Percentiles rank a stretch among this genome's conserved stretches.
Conservation (phyloP, 805 yeast genomes). For the Debaryomyces castellii region DNA sequence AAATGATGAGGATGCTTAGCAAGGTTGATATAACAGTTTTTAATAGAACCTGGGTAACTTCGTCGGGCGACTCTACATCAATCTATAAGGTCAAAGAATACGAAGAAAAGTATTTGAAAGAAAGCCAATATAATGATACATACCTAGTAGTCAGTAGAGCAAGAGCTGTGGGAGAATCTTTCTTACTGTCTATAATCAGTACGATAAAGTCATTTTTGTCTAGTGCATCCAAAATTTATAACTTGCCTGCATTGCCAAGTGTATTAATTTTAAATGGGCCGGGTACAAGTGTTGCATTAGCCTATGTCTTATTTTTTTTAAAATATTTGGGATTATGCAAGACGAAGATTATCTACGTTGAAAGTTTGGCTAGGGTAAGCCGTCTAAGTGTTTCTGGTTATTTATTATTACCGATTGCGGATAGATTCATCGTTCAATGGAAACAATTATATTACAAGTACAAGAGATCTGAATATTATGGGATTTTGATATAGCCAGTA, state of each 20-base stretch:
- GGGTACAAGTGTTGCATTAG: constrained; percentile 74
- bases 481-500: constrained; percentile 59
- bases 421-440: constrained; percentile 92
- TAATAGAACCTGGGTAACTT: constrained; percentile 39
- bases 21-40: constrained; percentile 31
- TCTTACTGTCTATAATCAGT: constrained; percentile 45
- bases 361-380: constrained; percentile 81
- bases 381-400: constrained; percentile 74
- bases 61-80: constrained; percentile 55
- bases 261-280: constrained; percentile 72
- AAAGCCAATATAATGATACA: constrained; percentile 11
- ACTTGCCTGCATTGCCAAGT: constrained; percentile 34
- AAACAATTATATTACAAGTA: constrained; percentile 51
- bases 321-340: constrained; percentile 46
- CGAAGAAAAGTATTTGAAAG: constrained; percentile 23
- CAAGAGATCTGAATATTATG: constrained; percentile 69
- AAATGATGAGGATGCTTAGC: constrained; percentile 72
- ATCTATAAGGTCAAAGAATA: constrained; percentile 36
- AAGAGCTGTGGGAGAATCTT: constrained; percentile 57
- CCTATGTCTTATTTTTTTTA: constrained; percentile 52
- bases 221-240: constrained; percentile 24
- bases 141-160: constrained; percentile 52
- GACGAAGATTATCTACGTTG: constrained; percentile 74
- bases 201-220: constrained; percentile 39
- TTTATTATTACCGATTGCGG: constrained; percentile 66